These are phyloP conservation scores for Wallacemonas sp. DNA, from an alignment of 208 protist species.

Conservation along the genomic window DNA sequence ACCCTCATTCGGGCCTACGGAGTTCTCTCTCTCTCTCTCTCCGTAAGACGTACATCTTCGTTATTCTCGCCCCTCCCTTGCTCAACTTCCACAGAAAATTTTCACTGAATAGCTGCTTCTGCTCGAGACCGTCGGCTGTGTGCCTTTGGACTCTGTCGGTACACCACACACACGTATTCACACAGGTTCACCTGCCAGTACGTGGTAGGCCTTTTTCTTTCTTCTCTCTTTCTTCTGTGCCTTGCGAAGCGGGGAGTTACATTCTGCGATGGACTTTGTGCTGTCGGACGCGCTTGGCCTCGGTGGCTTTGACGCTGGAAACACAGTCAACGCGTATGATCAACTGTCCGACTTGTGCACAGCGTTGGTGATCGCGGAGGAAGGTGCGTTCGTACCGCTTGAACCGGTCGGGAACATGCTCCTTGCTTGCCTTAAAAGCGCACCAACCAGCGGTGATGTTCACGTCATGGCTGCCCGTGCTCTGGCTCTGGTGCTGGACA, in stretches of 20 bases:
- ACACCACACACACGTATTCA: no score
- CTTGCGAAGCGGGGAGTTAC: background rate
- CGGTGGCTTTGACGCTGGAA: background rate
- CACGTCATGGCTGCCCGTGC: constrained; percentile 66
- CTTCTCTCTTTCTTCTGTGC: constrained; percentile 4
- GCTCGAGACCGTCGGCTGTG: no score
- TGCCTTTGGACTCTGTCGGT: no score
- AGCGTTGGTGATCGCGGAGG: constrained; percentile 41
- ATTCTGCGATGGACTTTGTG: constrained; percentile 8
- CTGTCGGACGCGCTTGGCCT: background rate
- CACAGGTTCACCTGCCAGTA: no score
- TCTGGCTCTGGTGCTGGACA: constrained; percentile 66
- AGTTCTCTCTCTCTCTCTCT: no score
- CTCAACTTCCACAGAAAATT: no score
- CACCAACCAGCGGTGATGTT: constrained; percentile 53
- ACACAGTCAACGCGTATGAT: constrained; percentile 26
- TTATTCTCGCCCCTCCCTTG: no score
- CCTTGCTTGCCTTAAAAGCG: constrained; percentile 20
- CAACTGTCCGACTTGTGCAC: constrained; percentile 50
- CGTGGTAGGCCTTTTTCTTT: background rate
- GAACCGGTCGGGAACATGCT: constrained; percentile 21
- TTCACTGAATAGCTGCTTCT: no score
- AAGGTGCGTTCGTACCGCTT: constrained; percentile 23
- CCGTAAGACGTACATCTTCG: no score
- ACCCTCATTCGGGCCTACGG: no score